Conservation (phyloP, 257 asterid genomes). For the Echites panduratus region DNA sequence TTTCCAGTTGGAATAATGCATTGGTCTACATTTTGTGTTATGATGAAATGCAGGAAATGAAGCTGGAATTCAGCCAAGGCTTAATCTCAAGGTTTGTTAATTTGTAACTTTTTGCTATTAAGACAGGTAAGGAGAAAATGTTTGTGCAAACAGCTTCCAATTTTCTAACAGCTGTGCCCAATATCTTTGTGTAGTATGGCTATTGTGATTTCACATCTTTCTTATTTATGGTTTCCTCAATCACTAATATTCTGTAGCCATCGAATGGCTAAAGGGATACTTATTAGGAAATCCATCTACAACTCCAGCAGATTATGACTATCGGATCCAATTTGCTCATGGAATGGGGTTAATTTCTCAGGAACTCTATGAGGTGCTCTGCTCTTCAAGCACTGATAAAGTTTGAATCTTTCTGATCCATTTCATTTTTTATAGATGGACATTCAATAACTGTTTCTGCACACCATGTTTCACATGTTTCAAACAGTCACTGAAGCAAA, state of each 20-base stretch:
- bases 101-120: too few relatives aligned
- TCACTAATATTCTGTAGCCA: background rate
- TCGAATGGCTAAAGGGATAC: too few relatives aligned
- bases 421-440: too few relatives aligned
- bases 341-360: conserved; percentile 28
- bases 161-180: background rate
- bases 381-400: background rate
- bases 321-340: conserved; percentile 16
- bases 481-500: conserved; percentile 17
- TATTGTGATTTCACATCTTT: background rate
- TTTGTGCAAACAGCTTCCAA: background rate
- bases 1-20: background rate
- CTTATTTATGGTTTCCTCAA: background rate
- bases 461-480: too few relatives aligned
- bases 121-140: background rate
- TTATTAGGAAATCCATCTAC: background rate
- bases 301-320: background rate
- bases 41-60: conserved; percentile 18
- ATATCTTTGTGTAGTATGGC: too few relatives aligned
- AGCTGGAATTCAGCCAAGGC: conserved; percentile 12
- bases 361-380: conserved; percentile 25
- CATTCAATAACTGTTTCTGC: background rate
- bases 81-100: conserved; percentile 12
- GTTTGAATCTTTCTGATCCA: background rate
- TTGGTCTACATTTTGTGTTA: background rate